A percentile compares a stretch with the other conserved stretches of the same genome.
Evolutionary conservation across 108 stramenopile genomes (phyloP).

Genomic region (Hondaea fermentalgiana): DNA sequence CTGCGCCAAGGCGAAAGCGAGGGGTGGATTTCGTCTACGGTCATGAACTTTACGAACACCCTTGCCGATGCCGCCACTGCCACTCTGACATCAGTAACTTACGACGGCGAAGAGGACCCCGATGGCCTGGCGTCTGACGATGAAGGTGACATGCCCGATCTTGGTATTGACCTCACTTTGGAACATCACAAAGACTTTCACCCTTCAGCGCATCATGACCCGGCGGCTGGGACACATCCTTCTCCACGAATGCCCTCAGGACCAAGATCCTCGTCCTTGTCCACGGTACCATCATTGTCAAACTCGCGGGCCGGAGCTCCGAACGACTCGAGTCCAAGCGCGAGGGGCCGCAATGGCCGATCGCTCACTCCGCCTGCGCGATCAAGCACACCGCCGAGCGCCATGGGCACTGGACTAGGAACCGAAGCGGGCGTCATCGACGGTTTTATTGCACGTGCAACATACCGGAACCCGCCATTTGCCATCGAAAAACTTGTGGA

Average conservation of each 20-base stretch:
- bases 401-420: not conserved
- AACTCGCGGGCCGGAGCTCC: too few species aligned
- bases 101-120: not conserved
- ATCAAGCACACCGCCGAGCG: not conserved
- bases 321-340: too few species aligned
- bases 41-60: not conserved
- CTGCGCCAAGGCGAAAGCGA: not conserved
- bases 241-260: too few species aligned
- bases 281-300: too few species aligned
- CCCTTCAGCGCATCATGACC: too few species aligned
- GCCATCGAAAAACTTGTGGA: slow-evolving; percentile 16
- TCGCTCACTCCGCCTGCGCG: too few species aligned
- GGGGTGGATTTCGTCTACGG: not conserved
- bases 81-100: not conserved
- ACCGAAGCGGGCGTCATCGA: not conserved
- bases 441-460: not conserved
- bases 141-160: not conserved
- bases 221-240: too few species aligned
- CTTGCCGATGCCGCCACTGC: not conserved
- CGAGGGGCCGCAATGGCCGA: too few species aligned
- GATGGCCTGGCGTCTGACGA: not conserved
- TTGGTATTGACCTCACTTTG: not conserved
- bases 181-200: not conserved
- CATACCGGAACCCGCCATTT: slow-evolving; percentile 16
- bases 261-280: too few species aligned